Conservation (phyloP, 208 protist species). For the Blechomonas ayalai region DNA sequence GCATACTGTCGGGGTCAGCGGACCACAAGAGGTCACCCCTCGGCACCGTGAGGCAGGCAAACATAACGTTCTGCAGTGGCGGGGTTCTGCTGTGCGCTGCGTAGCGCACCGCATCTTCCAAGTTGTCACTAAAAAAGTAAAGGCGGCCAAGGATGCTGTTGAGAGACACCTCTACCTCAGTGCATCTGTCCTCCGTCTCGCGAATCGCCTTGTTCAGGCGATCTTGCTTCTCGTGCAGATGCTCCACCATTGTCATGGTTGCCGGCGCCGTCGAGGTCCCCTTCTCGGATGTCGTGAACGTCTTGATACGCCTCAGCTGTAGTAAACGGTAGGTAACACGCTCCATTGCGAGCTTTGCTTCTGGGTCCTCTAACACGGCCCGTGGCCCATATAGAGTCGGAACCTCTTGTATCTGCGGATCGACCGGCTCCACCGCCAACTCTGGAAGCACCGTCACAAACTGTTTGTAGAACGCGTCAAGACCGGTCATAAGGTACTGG, state of each 20-base stretch:
- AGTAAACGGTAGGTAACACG: constrained; percentile 58
- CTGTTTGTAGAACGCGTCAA: constrained; percentile 53
- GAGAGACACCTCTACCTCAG: constrained; percentile 25
- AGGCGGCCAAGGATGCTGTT: constrained; percentile 35
- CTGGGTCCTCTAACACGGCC: constrained; percentile 51
- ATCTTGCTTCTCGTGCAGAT: constrained; percentile 34
- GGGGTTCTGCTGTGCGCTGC: constrained; percentile 19
- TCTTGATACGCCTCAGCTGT: constrained; percentile 48
- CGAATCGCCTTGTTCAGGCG: constrained; percentile 49
- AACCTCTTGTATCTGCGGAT: constrained; percentile 46
- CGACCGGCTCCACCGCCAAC: constrained; percentile 30
- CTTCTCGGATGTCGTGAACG: background rate
- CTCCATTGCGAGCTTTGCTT: constrained; percentile 62
- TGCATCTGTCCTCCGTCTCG: constrained; percentile 48
- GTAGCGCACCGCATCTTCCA: constrained; percentile 34
- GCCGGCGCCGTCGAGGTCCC: constrained; percentile 1
- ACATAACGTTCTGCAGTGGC: constrained; percentile 53
- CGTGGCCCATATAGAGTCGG: constrained; percentile 62
- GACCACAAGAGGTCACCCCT: constrained; percentile 56
- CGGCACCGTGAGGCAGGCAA: constrained; percentile 61
- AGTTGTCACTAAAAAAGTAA: constrained; percentile 81
- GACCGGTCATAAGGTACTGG: constrained; percentile 37
- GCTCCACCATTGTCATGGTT: constrained; percentile 18
- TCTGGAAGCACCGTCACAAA: constrained; percentile 43
- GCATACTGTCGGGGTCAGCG: constrained; percentile 42